phyloP scores from a whole-genome alignment of 257 asterid species.

The Ajuga chamaepitys region DNA sequence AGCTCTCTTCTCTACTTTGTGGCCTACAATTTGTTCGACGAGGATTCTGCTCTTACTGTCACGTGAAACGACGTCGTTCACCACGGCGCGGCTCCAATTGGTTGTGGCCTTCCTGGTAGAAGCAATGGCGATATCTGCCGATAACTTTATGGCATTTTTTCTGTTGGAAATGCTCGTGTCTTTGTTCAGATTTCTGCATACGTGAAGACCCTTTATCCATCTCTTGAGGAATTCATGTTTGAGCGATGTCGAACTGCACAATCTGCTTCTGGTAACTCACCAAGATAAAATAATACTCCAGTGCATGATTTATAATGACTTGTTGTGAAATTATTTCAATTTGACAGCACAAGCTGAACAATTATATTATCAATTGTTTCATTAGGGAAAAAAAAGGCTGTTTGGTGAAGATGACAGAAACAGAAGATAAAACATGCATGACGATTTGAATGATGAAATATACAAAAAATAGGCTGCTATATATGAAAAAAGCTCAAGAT shows the following conservation, averaged over 20 bases:
- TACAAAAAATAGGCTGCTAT: background rate
- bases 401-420: background rate
- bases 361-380: too few relatives aligned
- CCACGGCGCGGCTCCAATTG: slow-evolving; percentile 46
- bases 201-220: slow-evolving; percentile 55
- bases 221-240: slow-evolving; percentile 52
- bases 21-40: slow-evolving; percentile 28
- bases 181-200: slow-evolving; percentile 20
- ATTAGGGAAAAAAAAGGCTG: too few relatives aligned
- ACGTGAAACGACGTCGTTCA: slow-evolving; percentile 26
- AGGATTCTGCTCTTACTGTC: slow-evolving; percentile 18
- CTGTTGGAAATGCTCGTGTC: slow-evolving; percentile 32
- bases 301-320: too few relatives aligned
- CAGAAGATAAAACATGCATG: background rate
- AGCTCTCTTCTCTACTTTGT: background rate
- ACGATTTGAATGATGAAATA: background rate
- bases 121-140: slow-evolving; percentile 75
- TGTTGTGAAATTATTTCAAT: background rate
- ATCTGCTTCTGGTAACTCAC: slow-evolving; percentile 18
- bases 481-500: background rate
- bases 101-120: slow-evolving; percentile 35
- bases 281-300: too few relatives aligned
- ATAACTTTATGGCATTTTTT: slow-evolving; percentile 47
- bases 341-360: too few relatives aligned
- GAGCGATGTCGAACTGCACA: slow-evolving; percentile 29